Base-by-base conservation (phyloP, 148 eudicot genomes). In the Chenopodium formosanum region DNA sequence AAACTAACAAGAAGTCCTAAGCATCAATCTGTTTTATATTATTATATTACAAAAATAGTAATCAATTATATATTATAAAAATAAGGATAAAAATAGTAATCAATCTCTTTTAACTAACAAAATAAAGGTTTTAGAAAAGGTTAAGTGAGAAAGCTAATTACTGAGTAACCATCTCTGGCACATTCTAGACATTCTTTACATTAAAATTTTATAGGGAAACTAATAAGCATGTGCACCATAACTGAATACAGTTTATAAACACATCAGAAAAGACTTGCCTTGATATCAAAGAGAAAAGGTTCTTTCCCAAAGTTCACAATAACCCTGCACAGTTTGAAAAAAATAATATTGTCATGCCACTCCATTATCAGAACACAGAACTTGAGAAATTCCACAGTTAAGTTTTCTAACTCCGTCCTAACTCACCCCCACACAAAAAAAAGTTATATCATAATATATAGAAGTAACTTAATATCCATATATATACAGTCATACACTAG, bases 301-400 rank as follows among this genome's bases (percentile, higher is more conserved):
- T 89, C 94, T 79, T 93, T 86, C 76, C 98, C 98, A 81, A 95
- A 95, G 92, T 95, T 95, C 78, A 92, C 94, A n/a, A 86, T 83
- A 64, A 95, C 93, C 94, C 98, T 95, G 89, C 82, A 79, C 48
- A 58, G 78, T 74, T 29, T 80, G 73, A 44, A 75, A 82, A 69
- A 62, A 34, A 34, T 22, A n/a, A 40, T 32, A 32, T 22, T 32
- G n/a, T 53, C 47, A 1, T 66, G 64, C 29, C 29, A 68, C 32
- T 50, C 74, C 46, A 2, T n/a, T 25, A 4, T 58, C 22, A 19
- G 7, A 40, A 34, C 40, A 4, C 40, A 34, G 0, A 40, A 53
- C 75, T 31, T 27, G 29, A 27, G 29, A 27, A 27, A 0, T 27
- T 56, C 11, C 62, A n/a, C 23, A 50, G 48, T 32, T 5, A 3